Percentiles rank a stretch among this genome's conserved stretches.
Evolutionary conservation across 176 grass and related monocot genomes (phyloP).

Genomic region (Stipa capillata): DNA sequence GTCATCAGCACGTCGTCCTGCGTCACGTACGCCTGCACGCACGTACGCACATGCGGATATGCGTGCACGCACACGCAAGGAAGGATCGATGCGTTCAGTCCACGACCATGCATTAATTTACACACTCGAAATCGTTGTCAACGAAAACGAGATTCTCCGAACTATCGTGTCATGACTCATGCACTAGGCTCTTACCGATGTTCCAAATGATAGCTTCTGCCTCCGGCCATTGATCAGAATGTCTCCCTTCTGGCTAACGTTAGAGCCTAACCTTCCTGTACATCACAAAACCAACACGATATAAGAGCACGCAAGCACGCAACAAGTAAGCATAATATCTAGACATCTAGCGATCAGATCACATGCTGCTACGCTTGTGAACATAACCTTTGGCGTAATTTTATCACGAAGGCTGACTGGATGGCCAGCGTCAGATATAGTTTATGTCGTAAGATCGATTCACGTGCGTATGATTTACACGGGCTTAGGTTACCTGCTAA

Average conservation of each 20-base stretch:
- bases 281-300: neutral
- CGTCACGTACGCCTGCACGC: slow-evolving; percentile 88
- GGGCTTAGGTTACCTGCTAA: slow-evolving; percentile 45
- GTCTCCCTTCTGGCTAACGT: slow-evolving; percentile 59
- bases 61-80: neutral
- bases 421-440: neutral
- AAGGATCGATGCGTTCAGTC: neutral
- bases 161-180: neutral
- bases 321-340: neutral
- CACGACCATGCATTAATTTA: neutral
- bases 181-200: slow-evolving; percentile 45
- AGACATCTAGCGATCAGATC: neutral
- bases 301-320: neutral
- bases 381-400: neutral
- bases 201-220: slow-evolving; percentile 66
- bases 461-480: neutral
- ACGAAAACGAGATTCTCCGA: neutral
- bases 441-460: neutral
- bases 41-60: too few relatives aligned
- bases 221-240: slow-evolving; percentile 72
- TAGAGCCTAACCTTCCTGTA: slow-evolving; percentile 59
- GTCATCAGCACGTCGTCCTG: slow-evolving; percentile 94
- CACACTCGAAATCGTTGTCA: neutral
- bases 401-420: neutral
- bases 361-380: neutral